Percentiles rank a stretch among this genome's conserved stretches.
These are phyloP conservation scores for Volvox africanus DNA, from an alignment of 139 green algal species.

Conservation along the genomic window DNA sequence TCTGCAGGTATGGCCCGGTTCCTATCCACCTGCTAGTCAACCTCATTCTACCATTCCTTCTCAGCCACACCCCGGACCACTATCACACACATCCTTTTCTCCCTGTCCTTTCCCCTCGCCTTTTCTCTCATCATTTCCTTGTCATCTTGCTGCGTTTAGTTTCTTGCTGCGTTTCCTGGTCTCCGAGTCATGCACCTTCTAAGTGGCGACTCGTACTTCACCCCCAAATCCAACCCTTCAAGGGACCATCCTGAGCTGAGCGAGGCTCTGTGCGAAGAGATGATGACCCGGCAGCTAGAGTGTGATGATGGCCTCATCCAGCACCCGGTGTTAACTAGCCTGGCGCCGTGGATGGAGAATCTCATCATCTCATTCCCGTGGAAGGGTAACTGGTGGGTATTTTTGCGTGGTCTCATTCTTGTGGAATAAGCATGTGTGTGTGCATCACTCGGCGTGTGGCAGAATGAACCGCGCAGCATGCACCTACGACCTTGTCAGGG, in stretches of 20 bases:
- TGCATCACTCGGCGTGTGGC: no score
- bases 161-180: background rate
- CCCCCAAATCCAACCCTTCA: background rate
- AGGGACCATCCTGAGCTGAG: constrained; percentile 86
- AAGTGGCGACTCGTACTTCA: background rate
- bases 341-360: constrained; percentile 93
- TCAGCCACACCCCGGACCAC: no score
- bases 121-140: background rate
- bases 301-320: constrained; percentile 51
- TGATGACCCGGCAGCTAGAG: constrained; percentile 71
- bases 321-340: constrained; percentile 79
- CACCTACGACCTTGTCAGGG: no score
- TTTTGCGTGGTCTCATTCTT: no score
- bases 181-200: no score
- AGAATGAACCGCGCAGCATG: no score
- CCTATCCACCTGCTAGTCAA: no score
- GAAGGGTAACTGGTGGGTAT: constrained; percentile 71
- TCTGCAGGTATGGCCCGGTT: no score
- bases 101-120: background rate
- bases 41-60: no score
- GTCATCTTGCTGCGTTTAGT: background rate
- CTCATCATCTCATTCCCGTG: constrained; percentile 82
- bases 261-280: constrained; percentile 87
- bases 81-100: background rate
- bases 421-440: no score